Base-by-base conservation (phyloP, 306 rosid genomes). In the Corylus avellana region DNA sequence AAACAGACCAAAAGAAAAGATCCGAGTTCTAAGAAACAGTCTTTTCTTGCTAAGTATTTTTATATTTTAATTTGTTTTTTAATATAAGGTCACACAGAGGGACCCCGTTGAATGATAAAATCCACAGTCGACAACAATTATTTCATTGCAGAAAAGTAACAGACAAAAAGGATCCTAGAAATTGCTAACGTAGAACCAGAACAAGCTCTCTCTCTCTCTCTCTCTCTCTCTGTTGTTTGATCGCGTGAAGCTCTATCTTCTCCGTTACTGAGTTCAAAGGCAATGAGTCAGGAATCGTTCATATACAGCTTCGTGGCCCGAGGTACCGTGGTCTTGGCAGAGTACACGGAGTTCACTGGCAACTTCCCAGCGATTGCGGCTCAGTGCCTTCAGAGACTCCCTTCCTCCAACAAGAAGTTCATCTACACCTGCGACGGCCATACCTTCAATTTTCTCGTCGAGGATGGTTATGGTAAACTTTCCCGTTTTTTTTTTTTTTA, bases 281-380 rank as follows among this genome's bases (percentile, higher is more conserved):
- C 16, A 78, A 93, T 93, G 98, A 85, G 90, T 85, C 91, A 89
- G 83, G 98, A 91, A 70, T 89, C 96, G 82, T 92, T 95, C 77
- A 91, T 95, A 59, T 95, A 95, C 77, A 90, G 98, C 83, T 92
- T 95, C 32, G 96, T 95, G 6, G 97, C 98, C 75, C 85, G 98
- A 57, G 98, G 98, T 55, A 95, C 93, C 25, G 69, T 92, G 97
- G 89, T 95, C 83, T 83, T 95, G 79, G 93, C 96, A 5, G 98
- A 95, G 87, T 90, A 86, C 88, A 92, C 97, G 2, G 91, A 95
- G 90, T 95, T 95, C 89, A 92, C 97, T 1, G 98, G 98, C 0
- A 95, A 95, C 83, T 95, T 95, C 49, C 97, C 97, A 10, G 97
- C 98, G 68, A 92, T 95, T 85, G 98, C 98, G 9, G 86, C 89